Percentiles rank a stretch among this genome's conserved stretches.
These are phyloP conservation scores for Camillea tinctor DNA, from an alignment of 2,329 filamentous ascomycete species.

Conservation along the genomic window DNA sequence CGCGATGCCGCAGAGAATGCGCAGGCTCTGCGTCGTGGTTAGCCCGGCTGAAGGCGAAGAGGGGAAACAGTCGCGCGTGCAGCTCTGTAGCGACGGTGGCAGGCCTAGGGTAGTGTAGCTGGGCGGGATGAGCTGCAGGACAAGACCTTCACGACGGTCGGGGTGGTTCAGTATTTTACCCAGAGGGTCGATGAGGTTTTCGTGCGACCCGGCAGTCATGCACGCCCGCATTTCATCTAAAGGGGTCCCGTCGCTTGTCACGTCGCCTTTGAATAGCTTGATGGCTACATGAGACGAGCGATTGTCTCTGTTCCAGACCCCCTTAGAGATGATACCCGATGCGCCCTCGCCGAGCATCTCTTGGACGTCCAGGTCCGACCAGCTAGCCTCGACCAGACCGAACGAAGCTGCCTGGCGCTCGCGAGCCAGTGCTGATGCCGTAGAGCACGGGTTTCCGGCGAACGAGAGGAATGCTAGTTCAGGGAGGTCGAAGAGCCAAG, in stretches of 20 bases:
- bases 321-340: slow-evolving; percentile 46
- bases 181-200: slow-evolving; percentile 45
- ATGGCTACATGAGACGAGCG: slow-evolving; percentile 41
- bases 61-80: slow-evolving; percentile 44
- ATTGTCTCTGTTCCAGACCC: slow-evolving; percentile 32
- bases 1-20: slow-evolving; percentile 41
- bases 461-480: slow-evolving; percentile 47
- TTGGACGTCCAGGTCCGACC: slow-evolving; percentile 40
- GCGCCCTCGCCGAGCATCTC: slow-evolving; percentile 44
- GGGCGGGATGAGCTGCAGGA: slow-evolving; percentile 47
- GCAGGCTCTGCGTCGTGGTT: slow-evolving; percentile 30
- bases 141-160: slow-evolving; percentile 40
- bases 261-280: slow-evolving; percentile 47
- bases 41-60: slow-evolving; percentile 29
- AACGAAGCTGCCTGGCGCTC: slow-evolving; percentile 15
- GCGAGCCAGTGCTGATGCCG: slow-evolving; percentile 20
- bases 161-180: slow-evolving; percentile 43
- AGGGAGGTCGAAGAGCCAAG: slow-evolving; percentile 44
- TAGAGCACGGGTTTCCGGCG: slow-evolving; percentile 45
- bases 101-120: slow-evolving; percentile 42
- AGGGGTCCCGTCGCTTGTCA: slow-evolving; percentile 47
- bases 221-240: slow-evolving; percentile 49
- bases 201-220: slow-evolving; percentile 44
- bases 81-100: slow-evolving; percentile 44
- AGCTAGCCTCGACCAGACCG: slow-evolving; percentile 39